These are phyloP conservation scores for Ascochyta pisi DNA, from an alignment of 2,329 filamentous ascomycete genomes.

Conservation along the genomic window DNA sequence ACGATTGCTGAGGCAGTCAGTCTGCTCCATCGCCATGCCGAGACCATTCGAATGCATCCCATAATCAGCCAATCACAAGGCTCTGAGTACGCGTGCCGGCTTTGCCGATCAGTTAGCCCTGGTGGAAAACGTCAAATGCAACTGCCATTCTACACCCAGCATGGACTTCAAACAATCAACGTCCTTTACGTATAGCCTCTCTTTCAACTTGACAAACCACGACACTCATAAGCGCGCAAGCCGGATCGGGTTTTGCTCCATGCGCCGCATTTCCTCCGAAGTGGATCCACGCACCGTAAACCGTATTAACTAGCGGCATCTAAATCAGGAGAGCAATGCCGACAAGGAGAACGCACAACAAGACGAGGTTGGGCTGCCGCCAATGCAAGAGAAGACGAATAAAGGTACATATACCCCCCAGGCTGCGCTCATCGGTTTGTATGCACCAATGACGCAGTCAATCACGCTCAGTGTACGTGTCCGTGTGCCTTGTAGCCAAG, in stretches of 20 bases:
- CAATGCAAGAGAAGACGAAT: slow-evolving; percentile 47
- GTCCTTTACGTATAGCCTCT: neutral
- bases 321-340: slow-evolving; percentile 11
- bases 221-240: neutral
- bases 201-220: neutral
- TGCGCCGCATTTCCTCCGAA: slow-evolving; percentile 8
- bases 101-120: slow-evolving; percentile 11
- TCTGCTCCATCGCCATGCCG: neutral
- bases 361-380: slow-evolving; percentile 44
- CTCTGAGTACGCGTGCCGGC: slow-evolving; percentile 15
- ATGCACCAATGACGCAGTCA: neutral
- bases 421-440: neutral
- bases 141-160: neutral
- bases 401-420: slow-evolving; percentile 29
- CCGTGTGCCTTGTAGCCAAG: neutral
- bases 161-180: neutral
- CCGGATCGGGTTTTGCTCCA: neutral
- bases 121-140: slow-evolving; percentile 14
- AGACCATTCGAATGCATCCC: neutral
- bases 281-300: slow-evolving; percentile 14
- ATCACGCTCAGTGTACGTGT: neutral
- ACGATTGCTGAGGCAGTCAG: neutral
- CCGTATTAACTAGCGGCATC: slow-evolving; percentile 11
- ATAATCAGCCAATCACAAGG: slow-evolving; percentile 10
- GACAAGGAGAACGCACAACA: slow-evolving; percentile 45